A percentile compares a stretch with the other conserved stretches of the same genome.
Conservation (phyloP, 495 filamentous ascomycete genomes). For the Cryomyces antarcticus region DNA sequence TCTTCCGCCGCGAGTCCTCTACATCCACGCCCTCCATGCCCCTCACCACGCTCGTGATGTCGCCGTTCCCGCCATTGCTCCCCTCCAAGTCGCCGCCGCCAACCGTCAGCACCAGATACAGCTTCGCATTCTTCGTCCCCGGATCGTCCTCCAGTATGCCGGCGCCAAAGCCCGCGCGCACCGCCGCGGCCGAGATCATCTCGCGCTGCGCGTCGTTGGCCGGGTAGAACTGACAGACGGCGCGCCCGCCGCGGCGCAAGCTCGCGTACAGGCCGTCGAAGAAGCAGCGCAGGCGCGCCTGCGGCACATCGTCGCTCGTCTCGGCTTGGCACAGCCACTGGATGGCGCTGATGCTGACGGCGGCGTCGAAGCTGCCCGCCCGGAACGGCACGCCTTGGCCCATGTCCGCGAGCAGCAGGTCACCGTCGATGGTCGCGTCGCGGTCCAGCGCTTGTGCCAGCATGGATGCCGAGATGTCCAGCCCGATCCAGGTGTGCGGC, state of each 20-base stretch:
- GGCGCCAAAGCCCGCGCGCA: slow-evolving; percentile 86
- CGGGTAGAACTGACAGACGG: slow-evolving; percentile 95
- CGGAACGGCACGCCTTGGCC: slow-evolving; percentile 92
- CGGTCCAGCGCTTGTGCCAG: slow-evolving; percentile 76
- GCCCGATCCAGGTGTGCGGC: slow-evolving; percentile 81
- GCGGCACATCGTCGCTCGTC: slow-evolving; percentile 55
- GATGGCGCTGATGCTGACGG: slow-evolving; percentile 81
- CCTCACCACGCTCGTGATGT: slow-evolving; percentile 70
- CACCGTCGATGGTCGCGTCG: slow-evolving; percentile 56
- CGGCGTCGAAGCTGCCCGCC: slow-evolving; percentile 81
- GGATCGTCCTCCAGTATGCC: slow-evolving; percentile 89
- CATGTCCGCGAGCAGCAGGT: slow-evolving; percentile 79
- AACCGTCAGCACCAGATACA: slow-evolving; percentile 85
- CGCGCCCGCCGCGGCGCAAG: slow-evolving; percentile 65
- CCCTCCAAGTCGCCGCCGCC: slow-evolving; percentile 52
- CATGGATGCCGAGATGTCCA: slow-evolving; percentile 91
- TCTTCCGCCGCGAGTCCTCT: slow-evolving; percentile 39
- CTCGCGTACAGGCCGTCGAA: slow-evolving; percentile 82
- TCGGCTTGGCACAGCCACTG: slow-evolving; percentile 98
- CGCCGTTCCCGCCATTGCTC: slow-evolving; percentile 26
- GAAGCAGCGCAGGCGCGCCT: slow-evolving; percentile 59
- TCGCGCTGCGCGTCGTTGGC: slow-evolving; percentile 78
- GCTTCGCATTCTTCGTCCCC: slow-evolving; percentile 82
- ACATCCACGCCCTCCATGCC: slow-evolving; percentile 82
- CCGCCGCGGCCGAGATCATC: slow-evolving; percentile 78